Base-by-base conservation (phyloP, 768 basidiomycete species). In the Pleurotus pulmonarius region DNA sequence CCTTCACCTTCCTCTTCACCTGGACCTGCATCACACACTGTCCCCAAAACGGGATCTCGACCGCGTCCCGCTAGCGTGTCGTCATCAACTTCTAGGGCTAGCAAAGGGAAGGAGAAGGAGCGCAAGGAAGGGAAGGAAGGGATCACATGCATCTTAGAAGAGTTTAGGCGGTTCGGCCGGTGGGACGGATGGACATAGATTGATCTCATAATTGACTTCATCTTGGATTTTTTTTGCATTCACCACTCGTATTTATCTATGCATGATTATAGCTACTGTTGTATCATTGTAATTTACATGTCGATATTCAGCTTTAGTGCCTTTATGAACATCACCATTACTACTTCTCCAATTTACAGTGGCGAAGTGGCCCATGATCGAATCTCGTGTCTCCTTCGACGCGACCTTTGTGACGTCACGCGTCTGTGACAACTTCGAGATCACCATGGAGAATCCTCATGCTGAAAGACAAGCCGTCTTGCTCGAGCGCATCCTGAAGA, bases 401-500 rank as follows among this genome's bases (percentile, higher is more conserved):
- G 9, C 29, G 38, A 22, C 46, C 12, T 9, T 44, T 46, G 29
- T 55, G 38, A 55, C 46, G 46, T 44, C n/a, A 59, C 63, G 64
- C 61, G 61, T 60, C 43, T 57, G 54, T 15, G 26, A 55, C 46
- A 20, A 24, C 37, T 16, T 48, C 57, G 63, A 58, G 61, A 61
- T 49, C 26, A 56, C 49, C 58, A 96, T 97, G 94, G 93, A 97
- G 72, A 96, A 96, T 69, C 94, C 94, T 18, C 94, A 98, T 63
- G 91, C 92, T 49, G 93, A 95, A 70, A 81, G 90, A 43, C 94
- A 98, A 67, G 92, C 91, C 29, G 86, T 94, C 46, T 81, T 96
- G 16, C 79, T 97, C 3, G 92, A 96, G 62, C 83, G 94, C 24
- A 94, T 98, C 63, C 75, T 93, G 22, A 95, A 94, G 73, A 96